These are phyloP conservation scores for Panaeolus papilionaceus DNA, from an alignment of 768 basidiomycete species.

Conservation along the genomic window DNA sequence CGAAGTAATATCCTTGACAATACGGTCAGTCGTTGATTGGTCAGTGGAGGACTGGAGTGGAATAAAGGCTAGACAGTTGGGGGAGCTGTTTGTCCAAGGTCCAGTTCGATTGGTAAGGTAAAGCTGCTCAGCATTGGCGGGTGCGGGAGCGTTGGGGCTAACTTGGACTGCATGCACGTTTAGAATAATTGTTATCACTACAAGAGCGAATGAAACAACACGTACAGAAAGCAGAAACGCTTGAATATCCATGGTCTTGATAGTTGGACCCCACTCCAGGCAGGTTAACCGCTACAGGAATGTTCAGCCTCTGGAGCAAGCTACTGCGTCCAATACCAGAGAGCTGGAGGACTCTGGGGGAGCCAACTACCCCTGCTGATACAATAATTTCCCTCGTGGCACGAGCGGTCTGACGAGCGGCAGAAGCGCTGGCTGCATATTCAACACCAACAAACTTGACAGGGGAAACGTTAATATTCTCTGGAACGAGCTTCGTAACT, in stretches of 20 bases:
- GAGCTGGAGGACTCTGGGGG: conserved; percentile 21
- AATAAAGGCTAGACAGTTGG: conserved; percentile 1
- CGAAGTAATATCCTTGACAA: not conserved
- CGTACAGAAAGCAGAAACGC: not conserved
- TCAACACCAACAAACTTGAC: not conserved
- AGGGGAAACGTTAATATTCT: not conserved
- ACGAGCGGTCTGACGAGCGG: conserved; percentile 5
- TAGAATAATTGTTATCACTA: not conserved
- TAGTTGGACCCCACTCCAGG: conserved; percentile 20
- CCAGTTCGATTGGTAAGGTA: not conserved
- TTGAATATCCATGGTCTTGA: conserved; percentile 11
- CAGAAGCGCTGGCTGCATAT: not conserved
- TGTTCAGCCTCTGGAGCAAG: conserved; percentile 18
- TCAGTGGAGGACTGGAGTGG: not conserved
- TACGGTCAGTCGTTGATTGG: not conserved
- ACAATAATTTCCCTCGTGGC: conserved; percentile 19
- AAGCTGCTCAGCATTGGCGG: not conserved
- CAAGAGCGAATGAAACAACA: no score
- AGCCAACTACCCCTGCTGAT: conserved; percentile 19
- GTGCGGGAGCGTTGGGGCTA: not conserved
- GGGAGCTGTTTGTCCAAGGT: not conserved
- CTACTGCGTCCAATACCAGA: conserved; percentile 20
- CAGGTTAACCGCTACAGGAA: conserved; percentile 21
- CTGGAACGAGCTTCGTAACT: conserved; percentile 20
- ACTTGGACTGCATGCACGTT: no score